phyloP scores from a whole-genome alignment of 495 filamentous ascomycete genomes.

The Annulohypoxylon moriforme region DNA sequence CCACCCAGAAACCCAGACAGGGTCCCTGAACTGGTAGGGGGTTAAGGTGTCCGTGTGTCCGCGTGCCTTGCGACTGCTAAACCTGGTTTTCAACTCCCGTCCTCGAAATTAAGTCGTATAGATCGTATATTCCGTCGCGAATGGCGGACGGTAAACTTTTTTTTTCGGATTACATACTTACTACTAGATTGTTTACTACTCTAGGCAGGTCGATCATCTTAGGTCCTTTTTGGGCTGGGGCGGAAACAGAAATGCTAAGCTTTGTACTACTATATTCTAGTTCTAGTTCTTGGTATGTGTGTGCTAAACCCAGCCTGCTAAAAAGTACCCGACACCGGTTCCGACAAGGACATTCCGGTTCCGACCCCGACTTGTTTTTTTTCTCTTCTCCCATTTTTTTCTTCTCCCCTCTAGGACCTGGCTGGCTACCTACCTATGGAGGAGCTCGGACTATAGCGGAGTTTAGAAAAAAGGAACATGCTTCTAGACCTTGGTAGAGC shows the following conservation, averaged over 20 bases:
- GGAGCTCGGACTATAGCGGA: conserved; percentile 19
- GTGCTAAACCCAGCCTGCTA: too few relatives aligned
- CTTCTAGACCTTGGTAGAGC: neutral
- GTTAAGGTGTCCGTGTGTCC: neutral
- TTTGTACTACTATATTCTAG: conserved; percentile 15
- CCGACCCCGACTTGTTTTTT: neutral
- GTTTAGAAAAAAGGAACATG: conserved; percentile 14
- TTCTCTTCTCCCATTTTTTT: too few relatives aligned
- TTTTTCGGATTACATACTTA: too few relatives aligned
- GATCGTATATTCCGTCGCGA: neutral
- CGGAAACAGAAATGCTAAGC: conserved; percentile 16
- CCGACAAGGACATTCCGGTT: neutral
- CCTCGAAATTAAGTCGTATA: neutral
- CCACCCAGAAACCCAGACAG: neutral
- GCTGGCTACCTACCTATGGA: too few relatives aligned
- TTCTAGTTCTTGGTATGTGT: too few relatives aligned
- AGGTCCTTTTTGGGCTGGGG: neutral
- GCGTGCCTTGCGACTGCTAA: neutral
- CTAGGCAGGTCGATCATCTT: neutral
- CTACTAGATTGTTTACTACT: neutral
- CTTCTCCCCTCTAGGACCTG: too few relatives aligned
- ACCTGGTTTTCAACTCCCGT: neutral
- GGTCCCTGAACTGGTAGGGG: neutral
- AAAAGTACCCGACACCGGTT: conserved; percentile 21
- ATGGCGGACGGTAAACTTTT: neutral